These are phyloP conservation scores for Hypoxylon sp. DNA, from an alignment of 2,329 filamentous ascomycete species.

Conservation along the genomic window DNA sequence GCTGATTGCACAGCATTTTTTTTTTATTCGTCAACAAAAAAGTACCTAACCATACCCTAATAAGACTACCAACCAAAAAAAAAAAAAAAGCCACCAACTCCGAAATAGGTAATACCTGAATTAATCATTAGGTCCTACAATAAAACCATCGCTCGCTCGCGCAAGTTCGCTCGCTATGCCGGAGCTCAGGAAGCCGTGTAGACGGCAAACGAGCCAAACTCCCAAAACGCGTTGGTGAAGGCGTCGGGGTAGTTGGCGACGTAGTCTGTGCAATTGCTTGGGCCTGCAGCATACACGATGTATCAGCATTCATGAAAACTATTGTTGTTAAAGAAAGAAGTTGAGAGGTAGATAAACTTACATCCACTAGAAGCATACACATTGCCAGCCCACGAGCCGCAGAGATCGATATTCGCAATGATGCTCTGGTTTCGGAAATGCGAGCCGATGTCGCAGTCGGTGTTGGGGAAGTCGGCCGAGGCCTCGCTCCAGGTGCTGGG, in stretches of 20 bases:
- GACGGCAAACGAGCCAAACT: constrained; percentile 68
- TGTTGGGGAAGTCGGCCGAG: constrained; percentile 70
- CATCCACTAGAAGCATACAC: constrained; percentile 58
- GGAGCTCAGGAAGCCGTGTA: constrained; percentile 53
- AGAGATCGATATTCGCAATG: constrained; percentile 71
- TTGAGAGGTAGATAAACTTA: constrained; percentile 42
- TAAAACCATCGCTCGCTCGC: too few species aligned
- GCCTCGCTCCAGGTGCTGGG: constrained; percentile 70
- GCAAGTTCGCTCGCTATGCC: too few species aligned
- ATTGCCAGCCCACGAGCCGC: constrained; percentile 63
- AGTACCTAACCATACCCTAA: neutral
- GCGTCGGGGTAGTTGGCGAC: constrained; percentile 65
- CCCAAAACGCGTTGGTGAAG: constrained; percentile 71
- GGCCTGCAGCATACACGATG: constrained; percentile 51
- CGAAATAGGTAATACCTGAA: constrained; percentile 6
- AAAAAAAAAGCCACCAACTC: constrained; percentile 29
- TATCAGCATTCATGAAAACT: constrained; percentile 23
- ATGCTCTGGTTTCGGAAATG: constrained; percentile 74
- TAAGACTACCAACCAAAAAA: too few species aligned
- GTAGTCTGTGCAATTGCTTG: constrained; percentile 64
- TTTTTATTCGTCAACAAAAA: neutral
- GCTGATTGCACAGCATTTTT: neutral
- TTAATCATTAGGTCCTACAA: constrained; percentile 11
- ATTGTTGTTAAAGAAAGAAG: constrained; percentile 27
- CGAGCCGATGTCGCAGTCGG: constrained; percentile 64